Evolutionary conservation across 495 filamentous ascomycete species (phyloP).

Genomic region (Podospora bellae-mahoneyi): DNA sequence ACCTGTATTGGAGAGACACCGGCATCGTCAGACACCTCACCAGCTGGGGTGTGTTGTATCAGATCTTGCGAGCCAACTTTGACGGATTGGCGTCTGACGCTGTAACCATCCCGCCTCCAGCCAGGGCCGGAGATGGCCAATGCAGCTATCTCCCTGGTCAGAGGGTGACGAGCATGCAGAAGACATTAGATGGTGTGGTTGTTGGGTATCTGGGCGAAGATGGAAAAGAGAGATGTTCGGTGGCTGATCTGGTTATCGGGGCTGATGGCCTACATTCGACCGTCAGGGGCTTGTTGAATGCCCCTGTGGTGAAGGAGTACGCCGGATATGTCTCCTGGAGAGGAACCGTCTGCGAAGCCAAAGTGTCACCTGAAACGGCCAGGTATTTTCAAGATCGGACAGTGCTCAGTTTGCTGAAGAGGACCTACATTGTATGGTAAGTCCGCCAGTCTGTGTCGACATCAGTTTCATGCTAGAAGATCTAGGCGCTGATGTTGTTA

Average conservation of each 20-base stretch:
- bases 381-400: slow-evolving; percentile 32
- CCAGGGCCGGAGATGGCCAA: slow-evolving; percentile 30
- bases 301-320: slow-evolving; percentile 39
- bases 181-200: slow-evolving; percentile 29
- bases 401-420: slow-evolving; percentile 6
- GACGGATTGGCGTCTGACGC: slow-evolving; percentile 40
- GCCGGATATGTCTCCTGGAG: slow-evolving; percentile 52
- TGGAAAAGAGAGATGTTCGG: slow-evolving; percentile 14
- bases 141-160: slow-evolving; percentile 41
- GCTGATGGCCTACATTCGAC: slow-evolving; percentile 53
- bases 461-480: not conserved
- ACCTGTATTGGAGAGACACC: not conserved
- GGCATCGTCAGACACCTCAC: slow-evolving; percentile 32
- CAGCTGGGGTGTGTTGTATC: slow-evolving; percentile 50
- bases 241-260: slow-evolving; percentile 47
- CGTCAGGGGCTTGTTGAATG: slow-evolving; percentile 39
- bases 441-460: slow-evolving; percentile 3
- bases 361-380: slow-evolving; percentile 26
- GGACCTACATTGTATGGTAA: slow-evolving; percentile 22
- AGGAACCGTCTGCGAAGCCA: slow-evolving; percentile 45
- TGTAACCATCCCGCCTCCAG: slow-evolving; percentile 23
- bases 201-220: slow-evolving; percentile 28
- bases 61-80: slow-evolving; percentile 48
- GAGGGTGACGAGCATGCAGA: slow-evolving; percentile 36
- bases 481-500: not conserved